These are phyloP conservation scores for Leccinum arenicola DNA, from an alignment of 768 basidiomycete species.

Conservation along the genomic window DNA sequence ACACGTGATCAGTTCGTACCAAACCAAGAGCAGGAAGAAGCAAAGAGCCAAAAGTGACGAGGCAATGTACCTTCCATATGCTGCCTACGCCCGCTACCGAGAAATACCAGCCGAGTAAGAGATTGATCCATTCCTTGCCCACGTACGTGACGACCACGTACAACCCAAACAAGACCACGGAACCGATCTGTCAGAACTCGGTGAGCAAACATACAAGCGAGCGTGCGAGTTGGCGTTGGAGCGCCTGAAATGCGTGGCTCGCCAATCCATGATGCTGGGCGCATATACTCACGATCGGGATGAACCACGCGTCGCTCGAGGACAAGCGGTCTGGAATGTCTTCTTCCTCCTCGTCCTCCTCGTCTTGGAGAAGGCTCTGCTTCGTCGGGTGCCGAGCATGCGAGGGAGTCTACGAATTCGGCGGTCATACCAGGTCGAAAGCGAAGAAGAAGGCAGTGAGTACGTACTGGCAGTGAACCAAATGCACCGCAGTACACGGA, in stretches of 20 bases:
- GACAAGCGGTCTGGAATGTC: conserved; percentile 59
- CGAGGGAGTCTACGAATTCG: conserved; percentile 9
- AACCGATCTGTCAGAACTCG: conserved; percentile 54
- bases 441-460: background rate
- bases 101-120: conserved; percentile 75
- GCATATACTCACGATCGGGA: conserved; percentile 60
- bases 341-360: conserved; percentile 51
- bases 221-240: background rate
- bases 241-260: background rate
- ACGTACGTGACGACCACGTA: conserved; percentile 72
- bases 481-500: conserved; percentile 71
- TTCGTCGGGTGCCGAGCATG: background rate
- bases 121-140: conserved; percentile 82
- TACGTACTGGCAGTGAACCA: conserved; percentile 63
- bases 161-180: conserved; percentile 62
- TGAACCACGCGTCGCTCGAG: conserved; percentile 67
- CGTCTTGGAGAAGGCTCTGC: conserved; percentile 33
- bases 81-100: conserved; percentile 61
- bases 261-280: background rate
- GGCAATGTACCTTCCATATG: conserved; percentile 56
- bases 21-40: background rate
- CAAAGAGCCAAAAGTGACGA: background rate
- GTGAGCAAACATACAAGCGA: background rate
- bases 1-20: background rate
- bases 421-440: background rate